These are phyloP conservation scores for Halophytophthora batemanensis DNA, from an alignment of 352 stramenopile species.

Conservation along the genomic window DNA sequence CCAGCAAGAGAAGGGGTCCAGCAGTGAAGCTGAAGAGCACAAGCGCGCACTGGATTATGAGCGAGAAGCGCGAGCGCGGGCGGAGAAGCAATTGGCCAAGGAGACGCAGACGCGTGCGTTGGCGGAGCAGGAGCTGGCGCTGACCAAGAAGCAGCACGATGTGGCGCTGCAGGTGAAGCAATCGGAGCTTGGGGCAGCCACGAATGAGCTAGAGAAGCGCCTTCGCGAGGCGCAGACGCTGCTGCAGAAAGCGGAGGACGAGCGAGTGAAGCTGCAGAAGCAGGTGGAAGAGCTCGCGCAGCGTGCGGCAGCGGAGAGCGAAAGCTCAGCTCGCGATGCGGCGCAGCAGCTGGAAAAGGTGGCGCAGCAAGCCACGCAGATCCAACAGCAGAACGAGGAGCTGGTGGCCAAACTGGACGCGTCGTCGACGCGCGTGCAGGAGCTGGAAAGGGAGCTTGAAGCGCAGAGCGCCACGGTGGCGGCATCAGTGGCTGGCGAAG, in stretches of 20 bases:
- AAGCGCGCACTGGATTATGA: conserved; percentile 61
- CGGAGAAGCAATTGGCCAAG: conserved; percentile 60
- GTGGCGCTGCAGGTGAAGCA: conserved; percentile 60
- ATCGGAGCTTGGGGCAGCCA: conserved; percentile 45
- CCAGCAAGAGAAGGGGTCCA: conserved; percentile 52
- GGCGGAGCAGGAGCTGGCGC: conserved; percentile 60
- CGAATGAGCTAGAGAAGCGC: conserved; percentile 48
- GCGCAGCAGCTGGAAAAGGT: conserved; percentile 37
- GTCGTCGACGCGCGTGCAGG: conserved; percentile 22
- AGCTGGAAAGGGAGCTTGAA: conserved; percentile 32
- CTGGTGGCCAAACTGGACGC: conserved; percentile 25
- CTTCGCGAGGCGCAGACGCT: conserved; percentile 22
- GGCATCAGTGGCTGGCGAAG: conserved; percentile 1
- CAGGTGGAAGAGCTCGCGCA: conserved; percentile 33
- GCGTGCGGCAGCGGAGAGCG: conserved; percentile 20
- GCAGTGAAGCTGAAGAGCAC: conserved; percentile 54
- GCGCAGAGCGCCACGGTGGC: conserved; percentile 9
- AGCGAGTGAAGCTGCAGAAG: conserved; percentile 32
- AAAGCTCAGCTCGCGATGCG: conserved; percentile 29
- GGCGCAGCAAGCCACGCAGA: conserved; percentile 22
- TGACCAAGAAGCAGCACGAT: conserved; percentile 73
- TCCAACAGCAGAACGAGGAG: conserved; percentile 25
- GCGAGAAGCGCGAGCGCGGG: conserved; percentile 45
- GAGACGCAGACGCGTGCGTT: conserved; percentile 56
- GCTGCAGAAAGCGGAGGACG: conserved; percentile 41